These are phyloP conservation scores for Aspergillus incahuasiensis DNA, from an alignment of 495 filamentous ascomycete species.

Conservation along the genomic window DNA sequence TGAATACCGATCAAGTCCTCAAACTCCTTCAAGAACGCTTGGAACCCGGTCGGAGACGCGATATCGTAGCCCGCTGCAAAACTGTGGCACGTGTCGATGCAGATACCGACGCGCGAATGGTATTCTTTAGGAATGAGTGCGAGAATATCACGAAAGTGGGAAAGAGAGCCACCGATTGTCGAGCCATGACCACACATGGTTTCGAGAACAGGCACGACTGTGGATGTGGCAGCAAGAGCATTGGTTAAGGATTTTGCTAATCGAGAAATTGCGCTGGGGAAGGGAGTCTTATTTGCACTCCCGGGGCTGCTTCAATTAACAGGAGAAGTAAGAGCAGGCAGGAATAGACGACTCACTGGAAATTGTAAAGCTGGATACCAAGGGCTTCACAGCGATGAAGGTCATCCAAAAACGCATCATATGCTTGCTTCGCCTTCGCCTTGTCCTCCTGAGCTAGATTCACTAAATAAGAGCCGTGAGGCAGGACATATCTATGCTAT, in stretches of 20 bases:
- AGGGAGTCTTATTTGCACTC: slow-evolving; percentile 60
- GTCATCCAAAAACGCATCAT: slow-evolving; percentile 82
- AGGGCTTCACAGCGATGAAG: slow-evolving; percentile 82
- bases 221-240: slow-evolving; percentile 68
- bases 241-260: slow-evolving; percentile 76
- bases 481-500: slow-evolving; percentile 60
- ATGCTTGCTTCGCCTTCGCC: slow-evolving; percentile 80
- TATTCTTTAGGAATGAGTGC: slow-evolving; percentile 58
- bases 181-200: slow-evolving; percentile 92
- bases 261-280: slow-evolving; percentile 65
- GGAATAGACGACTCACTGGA: slow-evolving; percentile 64
- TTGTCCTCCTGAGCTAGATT: slow-evolving; percentile 84
- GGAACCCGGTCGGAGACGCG: slow-evolving; percentile 67
- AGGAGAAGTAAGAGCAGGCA: background rate
- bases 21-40: slow-evolving; percentile 66
- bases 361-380: slow-evolving; percentile 89
- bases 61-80: slow-evolving; percentile 94
- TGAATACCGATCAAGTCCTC: slow-evolving; percentile 71
- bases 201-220: slow-evolving; percentile 79
- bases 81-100: slow-evolving; percentile 93
- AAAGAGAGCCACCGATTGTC: slow-evolving; percentile 78
- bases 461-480: slow-evolving; percentile 93
- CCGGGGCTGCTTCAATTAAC: slow-evolving; percentile 55
- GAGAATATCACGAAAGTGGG: slow-evolving; percentile 83
- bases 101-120: slow-evolving; percentile 88